Evolutionary conservation across 2,329 filamentous ascomycete genomes (phyloP), one percentile per base, ranked within the genome.

Genomic region (Botrytis porri): DNA sequence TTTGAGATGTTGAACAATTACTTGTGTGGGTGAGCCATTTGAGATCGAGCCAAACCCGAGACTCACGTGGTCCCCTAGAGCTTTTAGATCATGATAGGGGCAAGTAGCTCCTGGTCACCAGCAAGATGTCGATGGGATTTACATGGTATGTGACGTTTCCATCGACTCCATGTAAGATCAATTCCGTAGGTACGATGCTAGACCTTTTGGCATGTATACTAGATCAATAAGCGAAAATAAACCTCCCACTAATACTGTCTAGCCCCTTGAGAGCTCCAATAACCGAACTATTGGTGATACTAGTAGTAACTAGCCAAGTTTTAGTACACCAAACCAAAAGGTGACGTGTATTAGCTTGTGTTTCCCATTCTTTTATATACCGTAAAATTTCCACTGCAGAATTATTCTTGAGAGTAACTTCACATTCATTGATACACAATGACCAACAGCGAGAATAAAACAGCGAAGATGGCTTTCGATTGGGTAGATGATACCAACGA

Each of bases 41-140:
- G 14, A 57, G n/a, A 57, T 57, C n/a, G 16, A 57, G 6, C 6
- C 32, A 29, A n/a, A 18, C 7, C 14, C 9, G n/a, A 29, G n/a
- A 32, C n/a, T 6, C 51, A 18, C n/a, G 25, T 18, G 12, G 2
- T 16, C 12, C 25, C 14, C n/a, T 57, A 54, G 14, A 54, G 51
- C 14, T 14, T 57, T 57, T n/a, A 5, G 48, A n/a, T 51, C 6
- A 54, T 54, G 25, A 12, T 7, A 54, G 12, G 25, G 5, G 12
- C 2, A 54, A n/a, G 22, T 25, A 3, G 25, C 25, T 5, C 25
- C 12, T 48, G 25, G 25, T n/a, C 1, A n/a, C 5, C n/a, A 18
- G n/a, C 3, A 18, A n/a, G 2, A 18, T 16, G 6, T 14, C 10
- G 12, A n/a, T 16, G 2, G 3, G 4, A 9, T 0, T 4, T 39